Evolutionary conservation across 2,329 filamentous ascomycete genomes (phyloP).

Genomic region (Rasamsonia emersonii): DNA sequence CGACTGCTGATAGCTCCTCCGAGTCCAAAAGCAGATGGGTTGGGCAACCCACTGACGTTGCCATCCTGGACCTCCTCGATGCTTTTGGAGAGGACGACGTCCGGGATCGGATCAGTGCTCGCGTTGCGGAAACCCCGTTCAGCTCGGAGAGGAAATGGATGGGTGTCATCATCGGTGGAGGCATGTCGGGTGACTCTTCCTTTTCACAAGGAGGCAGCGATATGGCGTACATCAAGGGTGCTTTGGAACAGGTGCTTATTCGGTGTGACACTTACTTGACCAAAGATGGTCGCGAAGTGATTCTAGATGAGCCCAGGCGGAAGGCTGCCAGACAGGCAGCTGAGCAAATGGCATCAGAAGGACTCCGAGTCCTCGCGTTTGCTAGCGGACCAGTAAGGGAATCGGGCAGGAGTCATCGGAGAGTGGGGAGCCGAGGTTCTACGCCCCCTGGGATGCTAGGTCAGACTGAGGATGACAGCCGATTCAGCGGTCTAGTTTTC

Average conservation of each 20-base stretch:
- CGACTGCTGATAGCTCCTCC: constrained; percentile 57
- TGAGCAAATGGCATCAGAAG: constrained; percentile 78
- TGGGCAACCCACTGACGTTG: constrained; percentile 93
- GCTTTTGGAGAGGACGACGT: constrained; percentile 86
- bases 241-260: constrained; percentile 75
- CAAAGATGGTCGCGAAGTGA: constrained; percentile 74
- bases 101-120: constrained; percentile 72
- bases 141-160: constrained; percentile 99
- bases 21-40: constrained; percentile 81
- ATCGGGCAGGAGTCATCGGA: constrained; percentile 34
- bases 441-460: constrained; percentile 26
- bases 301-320: constrained; percentile 67
- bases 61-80: constrained; percentile 90
- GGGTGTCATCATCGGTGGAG: constrained; percentile 73
- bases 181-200: constrained; percentile 42
- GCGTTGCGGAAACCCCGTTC: constrained; percentile 81
- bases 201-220: constrained; percentile 51
- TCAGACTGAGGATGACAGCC: constrained; percentile 53
- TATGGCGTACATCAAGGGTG: constrained; percentile 90
- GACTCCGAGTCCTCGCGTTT: constrained; percentile 84
- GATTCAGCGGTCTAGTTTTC: constrained; percentile 78
- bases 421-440: constrained; percentile 46
- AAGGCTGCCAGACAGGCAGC: constrained; percentile 71
- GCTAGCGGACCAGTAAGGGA: constrained; percentile 67
- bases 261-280: constrained; percentile 88